Conservation (phyloP, 768 basidiomycete genomes). For the Pisolithus albus region DNA sequence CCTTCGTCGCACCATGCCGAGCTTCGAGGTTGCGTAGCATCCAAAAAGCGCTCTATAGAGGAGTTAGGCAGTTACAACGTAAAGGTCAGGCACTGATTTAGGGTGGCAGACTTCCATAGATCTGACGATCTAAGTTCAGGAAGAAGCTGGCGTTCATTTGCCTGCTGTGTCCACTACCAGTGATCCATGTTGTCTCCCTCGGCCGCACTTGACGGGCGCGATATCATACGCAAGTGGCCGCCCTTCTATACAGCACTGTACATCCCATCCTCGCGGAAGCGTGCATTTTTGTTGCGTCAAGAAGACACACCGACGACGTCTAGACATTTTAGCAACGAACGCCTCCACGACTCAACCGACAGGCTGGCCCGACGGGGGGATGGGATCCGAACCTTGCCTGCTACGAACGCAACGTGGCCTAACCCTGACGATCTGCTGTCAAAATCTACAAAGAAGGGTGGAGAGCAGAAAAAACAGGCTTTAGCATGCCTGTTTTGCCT, state of each 20-base stretch:
- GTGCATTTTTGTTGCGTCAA: slow-evolving; percentile 14
- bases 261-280: slow-evolving; percentile 14
- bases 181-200: slow-evolving; percentile 20
- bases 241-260: slow-evolving; percentile 5
- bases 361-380: slow-evolving; percentile 25
- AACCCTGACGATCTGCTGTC: slow-evolving; percentile 27
- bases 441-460: slow-evolving; percentile 28
- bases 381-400: slow-evolving; percentile 9
- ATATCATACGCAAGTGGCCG: slow-evolving; percentile 9
- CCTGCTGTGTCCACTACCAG: slow-evolving; percentile 14
- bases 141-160: slow-evolving; percentile 16
- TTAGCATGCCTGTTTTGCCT: slow-evolving; percentile 44
- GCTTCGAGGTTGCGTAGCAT: slow-evolving; percentile 15
- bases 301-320: slow-evolving; percentile 20
- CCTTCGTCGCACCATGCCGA: slow-evolving; percentile 10
- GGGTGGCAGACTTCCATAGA: slow-evolving; percentile 16
- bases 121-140: slow-evolving; percentile 21
- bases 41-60: slow-evolving; percentile 30
- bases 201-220: slow-evolving; percentile 14
- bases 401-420: slow-evolving; percentile 25
- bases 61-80: slow-evolving; percentile 19
- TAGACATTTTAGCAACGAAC: slow-evolving; percentile 22
- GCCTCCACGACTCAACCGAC: slow-evolving; percentile 23
- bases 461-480: slow-evolving; percentile 39
- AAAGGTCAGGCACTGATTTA: slow-evolving; percentile 29